A percentile compares a stretch with the other conserved stretches of the same genome.
Conservation (phyloP, 305 asterid species). For the Lippia alba region DNA sequence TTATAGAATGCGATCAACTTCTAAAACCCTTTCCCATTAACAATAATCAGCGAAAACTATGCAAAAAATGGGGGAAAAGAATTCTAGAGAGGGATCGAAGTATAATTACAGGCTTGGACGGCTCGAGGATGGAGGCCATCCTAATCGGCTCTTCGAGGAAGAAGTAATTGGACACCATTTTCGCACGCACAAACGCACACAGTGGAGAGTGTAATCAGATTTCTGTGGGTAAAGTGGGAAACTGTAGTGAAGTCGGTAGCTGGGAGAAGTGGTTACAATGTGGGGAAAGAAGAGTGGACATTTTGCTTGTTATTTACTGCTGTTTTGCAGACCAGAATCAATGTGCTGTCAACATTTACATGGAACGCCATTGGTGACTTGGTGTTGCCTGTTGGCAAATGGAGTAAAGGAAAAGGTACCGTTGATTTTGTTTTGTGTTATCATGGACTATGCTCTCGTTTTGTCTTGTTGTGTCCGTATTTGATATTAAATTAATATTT, state of each 20-base stretch:
- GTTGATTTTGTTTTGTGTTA: too few species aligned
- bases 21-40: slow-evolving; percentile 1
- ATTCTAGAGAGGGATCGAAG: not conserved
- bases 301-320: slow-evolving; percentile 5
- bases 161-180: slow-evolving; percentile 66
- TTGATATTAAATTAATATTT: too few species aligned
- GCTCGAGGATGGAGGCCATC: slow-evolving; percentile 79
- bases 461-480: too few species aligned
- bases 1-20: not conserved
- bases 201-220: slow-evolving; percentile 35
- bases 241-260: slow-evolving; percentile 12
- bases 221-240: slow-evolving; percentile 17
- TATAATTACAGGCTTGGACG: slow-evolving; percentile 61
- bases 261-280: slow-evolving; percentile 16
- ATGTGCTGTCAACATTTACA: slow-evolving; percentile 30
- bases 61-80: not conserved
- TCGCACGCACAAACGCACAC: slow-evolving; percentile 40
- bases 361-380: too few species aligned
- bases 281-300: not conserved
- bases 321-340: slow-evolving; percentile 16
- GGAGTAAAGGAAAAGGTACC: too few species aligned
- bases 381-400: too few species aligned
- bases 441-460: too few species aligned
- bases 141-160: slow-evolving; percentile 76
- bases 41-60: not conserved